phyloP scores from a whole-genome alignment of 2,329 filamentous ascomycete genomes.

The Thermothelomyces thermophilus region DNA sequence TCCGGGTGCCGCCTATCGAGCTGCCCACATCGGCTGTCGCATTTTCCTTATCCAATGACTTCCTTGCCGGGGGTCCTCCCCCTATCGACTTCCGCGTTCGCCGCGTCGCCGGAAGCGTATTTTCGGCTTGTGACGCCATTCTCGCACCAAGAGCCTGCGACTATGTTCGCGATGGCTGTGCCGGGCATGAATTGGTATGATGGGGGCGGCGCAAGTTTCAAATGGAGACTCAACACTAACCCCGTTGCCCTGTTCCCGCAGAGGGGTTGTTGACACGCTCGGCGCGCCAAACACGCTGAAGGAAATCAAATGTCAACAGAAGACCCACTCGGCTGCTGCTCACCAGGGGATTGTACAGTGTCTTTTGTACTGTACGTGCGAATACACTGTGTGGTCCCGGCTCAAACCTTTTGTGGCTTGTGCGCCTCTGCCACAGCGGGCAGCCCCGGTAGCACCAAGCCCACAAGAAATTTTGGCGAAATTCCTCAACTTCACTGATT shows the following conservation, averaged over 20 bases:
- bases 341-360: background rate
- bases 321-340: background rate
- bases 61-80: conserved; percentile 45
- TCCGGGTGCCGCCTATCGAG: conserved; percentile 44
- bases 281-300: background rate
- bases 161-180: background rate
- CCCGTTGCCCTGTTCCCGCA: background rate
- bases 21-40: conserved; percentile 56
- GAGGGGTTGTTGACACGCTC: conserved; percentile 8
- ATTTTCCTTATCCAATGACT: conserved; percentile 68
- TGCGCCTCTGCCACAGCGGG: background rate
- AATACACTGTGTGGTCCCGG: too few relatives aligned
- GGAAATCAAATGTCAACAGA: conserved; percentile 3
- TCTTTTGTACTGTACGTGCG: too few relatives aligned
- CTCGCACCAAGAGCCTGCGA: background rate
- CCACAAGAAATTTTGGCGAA: conserved; percentile 26
- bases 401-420: background rate
- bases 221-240: conserved; percentile 13
- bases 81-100: conserved; percentile 68
- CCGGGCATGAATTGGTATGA: background rate
- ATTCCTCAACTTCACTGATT: conserved; percentile 21
- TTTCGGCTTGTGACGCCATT: conserved; percentile 30
- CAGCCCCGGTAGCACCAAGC: background rate
- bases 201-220: background rate
- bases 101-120: conserved; percentile 49